These are phyloP conservation scores for Exophiala sideris DNA, from an alignment of 2,329 filamentous ascomycete genomes.

Conservation along the genomic window DNA sequence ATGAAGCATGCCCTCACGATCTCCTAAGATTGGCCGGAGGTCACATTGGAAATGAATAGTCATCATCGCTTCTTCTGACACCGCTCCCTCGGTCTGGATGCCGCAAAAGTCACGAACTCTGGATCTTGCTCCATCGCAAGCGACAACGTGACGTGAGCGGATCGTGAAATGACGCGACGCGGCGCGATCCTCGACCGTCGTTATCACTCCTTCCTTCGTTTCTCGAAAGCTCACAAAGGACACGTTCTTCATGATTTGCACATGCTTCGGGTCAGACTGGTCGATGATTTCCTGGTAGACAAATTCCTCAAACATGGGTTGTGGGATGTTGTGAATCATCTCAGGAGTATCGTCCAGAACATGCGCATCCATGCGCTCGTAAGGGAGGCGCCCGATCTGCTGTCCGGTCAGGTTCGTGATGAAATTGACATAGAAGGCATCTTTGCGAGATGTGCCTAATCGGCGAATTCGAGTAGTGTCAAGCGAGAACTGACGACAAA, in stretches of 20 bases:
- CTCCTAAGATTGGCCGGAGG: constrained; percentile 37
- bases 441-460: constrained; percentile 32
- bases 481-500: constrained; percentile 31
- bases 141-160: constrained; percentile 14
- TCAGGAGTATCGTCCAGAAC: constrained; percentile 38
- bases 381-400: constrained; percentile 36
- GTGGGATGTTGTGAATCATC: constrained; percentile 23
- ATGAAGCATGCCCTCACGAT: constrained; percentile 44
- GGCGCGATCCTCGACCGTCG: constrained; percentile 26
- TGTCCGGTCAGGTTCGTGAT: constrained; percentile 38
- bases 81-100: constrained; percentile 42
- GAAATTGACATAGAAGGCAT: constrained; percentile 43
- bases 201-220: constrained; percentile 13
- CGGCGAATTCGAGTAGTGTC: constrained; percentile 27
- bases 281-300: too few relatives aligned
- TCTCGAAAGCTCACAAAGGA: constrained; percentile 30
- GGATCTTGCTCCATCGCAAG: constrained; percentile 18
- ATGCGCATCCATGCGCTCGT: constrained; percentile 27
- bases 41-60: constrained; percentile 47
- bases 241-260: constrained; percentile 14
- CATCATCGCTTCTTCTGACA: constrained; percentile 47
- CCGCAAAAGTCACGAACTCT: constrained; percentile 20
- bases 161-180: constrained; percentile 13
- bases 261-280: neutral
- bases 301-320: constrained; percentile 14